Conservation (phyloP, 176 grass and related monocot species). For the Lolium multiflorum region DNA sequence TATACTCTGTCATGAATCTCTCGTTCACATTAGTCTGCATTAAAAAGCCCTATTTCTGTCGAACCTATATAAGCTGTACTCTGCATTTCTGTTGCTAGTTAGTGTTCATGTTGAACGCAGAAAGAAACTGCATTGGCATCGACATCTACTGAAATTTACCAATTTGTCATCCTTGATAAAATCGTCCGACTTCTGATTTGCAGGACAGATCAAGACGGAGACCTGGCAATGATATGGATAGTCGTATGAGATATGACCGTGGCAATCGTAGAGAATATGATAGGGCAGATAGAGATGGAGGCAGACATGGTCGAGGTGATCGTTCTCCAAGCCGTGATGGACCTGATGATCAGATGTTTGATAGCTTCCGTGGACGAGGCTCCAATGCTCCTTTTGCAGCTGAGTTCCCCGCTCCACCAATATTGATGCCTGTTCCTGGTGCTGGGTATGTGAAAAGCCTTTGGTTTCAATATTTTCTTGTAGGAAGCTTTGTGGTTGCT, state of each 20-base stretch:
- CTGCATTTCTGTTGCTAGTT: slow-evolving; percentile 11
- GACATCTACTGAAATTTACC: slow-evolving; percentile 11
- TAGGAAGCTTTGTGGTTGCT: background rate
- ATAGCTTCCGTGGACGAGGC: slow-evolving; percentile 69
- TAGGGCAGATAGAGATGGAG: slow-evolving; percentile 69
- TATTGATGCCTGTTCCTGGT: slow-evolving; percentile 97
- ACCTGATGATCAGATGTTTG: slow-evolving; percentile 78
- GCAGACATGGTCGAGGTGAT: slow-evolving; percentile 74
- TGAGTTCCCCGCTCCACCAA: slow-evolving; percentile 85
- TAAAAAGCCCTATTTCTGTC: background rate
- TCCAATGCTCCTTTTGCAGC: slow-evolving; percentile 76
- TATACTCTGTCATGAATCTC: background rate
- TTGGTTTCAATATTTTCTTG: slow-evolving; percentile 28
- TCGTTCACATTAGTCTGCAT: background rate
- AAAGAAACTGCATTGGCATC: slow-evolving; percentile 1
- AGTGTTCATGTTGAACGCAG: background rate
- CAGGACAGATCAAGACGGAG: slow-evolving; percentile 74
- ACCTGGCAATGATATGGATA: slow-evolving; percentile 57
- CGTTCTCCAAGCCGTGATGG: slow-evolving; percentile 66
- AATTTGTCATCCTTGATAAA: slow-evolving; percentile 22
- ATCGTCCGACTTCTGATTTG: slow-evolving; percentile 38
- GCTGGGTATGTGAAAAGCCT: slow-evolving; percentile 72
- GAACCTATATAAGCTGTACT: slow-evolving; percentile 18
- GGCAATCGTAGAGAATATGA: slow-evolving; percentile 76
- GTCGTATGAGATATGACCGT: slow-evolving; percentile 73